Percentiles rank a stretch among this genome's conserved stretches.
Evolutionary conservation across 2,329 filamentous ascomycete genomes (phyloP).

Genomic region (Diaporthe ilicicola): DNA sequence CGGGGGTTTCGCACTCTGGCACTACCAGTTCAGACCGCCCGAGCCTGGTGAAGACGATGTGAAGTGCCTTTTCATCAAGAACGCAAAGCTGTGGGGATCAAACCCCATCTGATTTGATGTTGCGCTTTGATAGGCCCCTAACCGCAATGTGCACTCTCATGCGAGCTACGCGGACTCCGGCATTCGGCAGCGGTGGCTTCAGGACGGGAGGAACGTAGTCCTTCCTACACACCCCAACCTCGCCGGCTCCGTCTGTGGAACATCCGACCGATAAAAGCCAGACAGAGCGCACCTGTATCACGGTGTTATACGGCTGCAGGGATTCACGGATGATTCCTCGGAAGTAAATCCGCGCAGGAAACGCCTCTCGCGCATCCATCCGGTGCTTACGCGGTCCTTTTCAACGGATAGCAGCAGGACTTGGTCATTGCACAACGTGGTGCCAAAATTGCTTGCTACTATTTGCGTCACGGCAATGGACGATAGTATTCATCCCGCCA

Average conservation of each 20-base stretch:
- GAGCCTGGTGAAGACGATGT: background rate
- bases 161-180: background rate
- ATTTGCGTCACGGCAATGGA: background rate
- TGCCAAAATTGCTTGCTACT: conserved; percentile 15
- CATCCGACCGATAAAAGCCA: background rate
- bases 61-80: background rate
- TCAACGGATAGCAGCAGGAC: background rate
- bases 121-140: background rate
- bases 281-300: background rate
- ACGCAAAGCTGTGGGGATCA: background rate
- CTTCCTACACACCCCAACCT: background rate
- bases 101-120: background rate
- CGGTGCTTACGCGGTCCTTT: background rate
- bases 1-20: background rate
- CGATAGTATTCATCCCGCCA: background rate
- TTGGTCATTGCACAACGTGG: background rate
- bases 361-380: background rate
- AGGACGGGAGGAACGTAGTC: background rate
- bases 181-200: background rate
- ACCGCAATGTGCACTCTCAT: background rate
- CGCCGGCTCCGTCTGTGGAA: background rate
- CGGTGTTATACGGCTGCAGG: background rate
- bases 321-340: background rate
- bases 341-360: background rate
- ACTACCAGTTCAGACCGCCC: background rate